phyloP scores from a whole-genome alignment of 805 yeast genomes.

The Tanozyma kutaoensis region DNA sequence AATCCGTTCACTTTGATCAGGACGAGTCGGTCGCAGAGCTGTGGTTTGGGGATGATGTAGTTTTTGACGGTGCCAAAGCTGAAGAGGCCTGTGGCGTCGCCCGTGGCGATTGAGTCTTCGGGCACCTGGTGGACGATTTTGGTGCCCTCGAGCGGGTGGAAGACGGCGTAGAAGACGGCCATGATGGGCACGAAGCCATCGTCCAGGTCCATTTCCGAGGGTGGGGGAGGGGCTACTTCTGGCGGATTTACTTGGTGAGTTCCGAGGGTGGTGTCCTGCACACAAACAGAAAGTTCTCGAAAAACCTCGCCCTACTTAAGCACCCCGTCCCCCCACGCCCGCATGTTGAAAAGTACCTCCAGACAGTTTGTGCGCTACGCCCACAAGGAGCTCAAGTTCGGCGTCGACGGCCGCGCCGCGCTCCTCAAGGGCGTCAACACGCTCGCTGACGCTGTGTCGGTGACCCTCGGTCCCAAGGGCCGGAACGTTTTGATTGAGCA shows the following conservation, averaged over 20 bases:
- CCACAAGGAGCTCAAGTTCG: slow-evolving; percentile 92
- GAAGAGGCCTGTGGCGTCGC: slow-evolving; percentile 23
- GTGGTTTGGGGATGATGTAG: slow-evolving; percentile 89
- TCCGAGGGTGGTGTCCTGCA: too few species aligned
- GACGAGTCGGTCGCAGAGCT: slow-evolving; percentile 70
- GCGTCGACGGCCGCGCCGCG: slow-evolving; percentile 96
- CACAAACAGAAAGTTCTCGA: too few species aligned
- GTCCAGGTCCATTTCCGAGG: too few species aligned
- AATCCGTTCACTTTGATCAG: slow-evolving; percentile 59
- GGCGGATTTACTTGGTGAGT: too few species aligned
- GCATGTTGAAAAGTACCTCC: slow-evolving; percentile 2
- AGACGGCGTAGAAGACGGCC: slow-evolving; percentile 80
- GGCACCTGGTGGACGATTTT: slow-evolving; percentile 89
- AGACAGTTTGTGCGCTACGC: slow-evolving; percentile 36
- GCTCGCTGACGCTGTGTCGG: slow-evolving; percentile 91
- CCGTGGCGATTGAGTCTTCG: slow-evolving; percentile 42
- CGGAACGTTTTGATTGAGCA: slow-evolving; percentile 95
- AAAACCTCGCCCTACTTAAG: too few species aligned
- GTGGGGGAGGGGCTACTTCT: too few species aligned
- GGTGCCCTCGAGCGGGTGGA: slow-evolving; percentile 94
- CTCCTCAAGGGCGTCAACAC: slow-evolving; percentile 87
- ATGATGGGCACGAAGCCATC: slow-evolving; percentile 82
- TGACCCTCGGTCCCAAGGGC: slow-evolving; percentile 96
- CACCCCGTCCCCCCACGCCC: too few species aligned
- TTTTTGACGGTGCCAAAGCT: slow-evolving; percentile 80